Percentiles rank a stretch among this genome's conserved stretches.
phyloP scores from a whole-genome alignment of 805 yeast genomes.

The Kockiozyma suomiensis region DNA sequence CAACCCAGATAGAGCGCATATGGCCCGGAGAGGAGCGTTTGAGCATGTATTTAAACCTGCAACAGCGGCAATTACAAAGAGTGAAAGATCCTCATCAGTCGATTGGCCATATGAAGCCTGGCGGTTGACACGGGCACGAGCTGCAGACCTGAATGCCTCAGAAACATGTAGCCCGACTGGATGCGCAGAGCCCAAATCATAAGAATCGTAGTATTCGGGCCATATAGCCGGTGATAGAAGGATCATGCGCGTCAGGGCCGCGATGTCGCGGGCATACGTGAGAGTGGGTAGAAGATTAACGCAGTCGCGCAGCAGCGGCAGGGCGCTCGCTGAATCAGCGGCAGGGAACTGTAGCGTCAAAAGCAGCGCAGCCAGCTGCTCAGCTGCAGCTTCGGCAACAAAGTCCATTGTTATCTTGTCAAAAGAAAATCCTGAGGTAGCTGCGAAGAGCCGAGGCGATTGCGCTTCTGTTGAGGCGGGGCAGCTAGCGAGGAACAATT shows the following conservation, averaged over 20 bases:
- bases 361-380: constrained; percentile 17
- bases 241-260: constrained; percentile 21
- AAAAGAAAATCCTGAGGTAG: neutral
- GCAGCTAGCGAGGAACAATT: neutral
- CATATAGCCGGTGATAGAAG: constrained; percentile 26
- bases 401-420: neutral
- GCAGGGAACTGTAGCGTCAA: constrained; percentile 21
- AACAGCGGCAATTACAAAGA: constrained; percentile 9
- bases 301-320: constrained; percentile 11
- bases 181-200: neutral
- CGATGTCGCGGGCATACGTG: constrained; percentile 18
- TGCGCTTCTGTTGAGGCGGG: neutral
- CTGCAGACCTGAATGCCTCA: constrained; percentile 15
- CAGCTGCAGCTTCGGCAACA: neutral
- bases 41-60: constrained; percentile 14
- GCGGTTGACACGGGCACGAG: constrained; percentile 6
- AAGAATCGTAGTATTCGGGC: neutral
- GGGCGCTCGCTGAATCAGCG: neutral
- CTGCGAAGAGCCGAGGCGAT: neutral
- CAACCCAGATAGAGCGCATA: constrained; percentile 21
- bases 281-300: constrained; percentile 6
- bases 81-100: neutral
- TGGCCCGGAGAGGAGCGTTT: neutral
- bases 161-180: constrained; percentile 6
- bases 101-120: neutral